Evolutionary conservation across 805 yeast genomes (phyloP).

Genomic region (Cyberlindnera bimundalis): DNA sequence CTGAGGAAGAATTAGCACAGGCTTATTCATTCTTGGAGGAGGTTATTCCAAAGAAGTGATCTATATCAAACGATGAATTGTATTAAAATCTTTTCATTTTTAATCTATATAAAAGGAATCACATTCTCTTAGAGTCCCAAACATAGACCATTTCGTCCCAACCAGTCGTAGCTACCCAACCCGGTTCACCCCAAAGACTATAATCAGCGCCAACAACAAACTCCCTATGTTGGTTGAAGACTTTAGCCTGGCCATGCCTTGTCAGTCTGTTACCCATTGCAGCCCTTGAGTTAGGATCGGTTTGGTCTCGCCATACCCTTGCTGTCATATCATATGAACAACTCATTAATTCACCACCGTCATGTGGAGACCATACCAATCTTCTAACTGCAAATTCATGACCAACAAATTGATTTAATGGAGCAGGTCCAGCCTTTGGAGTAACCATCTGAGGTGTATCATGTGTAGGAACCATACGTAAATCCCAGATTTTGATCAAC

Average conservation of each 20-base stretch:
- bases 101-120: background rate
- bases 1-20: conserved; percentile 62
- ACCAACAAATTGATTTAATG: conserved; percentile 73
- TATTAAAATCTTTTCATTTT: too few relatives aligned
- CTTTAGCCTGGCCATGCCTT: conserved; percentile 48
- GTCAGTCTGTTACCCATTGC: conserved; percentile 42
- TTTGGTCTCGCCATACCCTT: conserved; percentile 76
- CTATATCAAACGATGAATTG: background rate
- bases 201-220: conserved; percentile 93
- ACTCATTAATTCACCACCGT: conserved; percentile 62
- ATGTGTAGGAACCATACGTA: conserved; percentile 55
- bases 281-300: conserved; percentile 55
- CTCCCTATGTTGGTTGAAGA: conserved; percentile 73
- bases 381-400: conserved; percentile 87
- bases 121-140: conserved; percentile 66
- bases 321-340: conserved; percentile 93
- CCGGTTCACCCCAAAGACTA: conserved; percentile 95
- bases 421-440: conserved; percentile 54
- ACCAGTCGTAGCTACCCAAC: conserved; percentile 92
- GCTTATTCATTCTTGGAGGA: conserved; percentile 43
- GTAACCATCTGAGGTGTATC: conserved; percentile 34
- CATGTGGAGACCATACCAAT: conserved; percentile 88
- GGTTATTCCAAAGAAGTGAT: conserved; percentile 15
- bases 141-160: conserved; percentile 95
- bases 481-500: conserved; percentile 81